Conservation (phyloP, 768 basidiomycete genomes). For the Mycena albidolilacea region DNA sequence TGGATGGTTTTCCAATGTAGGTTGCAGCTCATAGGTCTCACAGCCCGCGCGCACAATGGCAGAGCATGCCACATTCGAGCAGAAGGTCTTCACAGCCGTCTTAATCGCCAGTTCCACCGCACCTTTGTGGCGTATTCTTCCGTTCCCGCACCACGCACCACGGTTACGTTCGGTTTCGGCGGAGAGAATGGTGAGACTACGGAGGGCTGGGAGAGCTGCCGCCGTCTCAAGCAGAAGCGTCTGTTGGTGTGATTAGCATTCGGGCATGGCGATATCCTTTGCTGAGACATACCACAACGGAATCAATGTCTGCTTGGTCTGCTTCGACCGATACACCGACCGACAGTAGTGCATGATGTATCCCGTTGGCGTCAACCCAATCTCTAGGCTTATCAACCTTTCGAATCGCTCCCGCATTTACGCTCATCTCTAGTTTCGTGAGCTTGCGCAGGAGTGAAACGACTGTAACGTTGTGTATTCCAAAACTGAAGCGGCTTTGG, state of each 20-base stretch:
- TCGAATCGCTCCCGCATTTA: neutral
- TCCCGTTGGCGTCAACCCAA: no score
- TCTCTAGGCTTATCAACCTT: no score
- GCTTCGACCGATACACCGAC: no score
- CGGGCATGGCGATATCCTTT: no score
- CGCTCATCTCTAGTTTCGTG: neutral
- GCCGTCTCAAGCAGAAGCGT: neutral
- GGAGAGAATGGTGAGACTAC: neutral
- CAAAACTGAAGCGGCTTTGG: neutral
- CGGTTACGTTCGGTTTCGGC: constrained; percentile 5
- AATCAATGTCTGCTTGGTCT: no score
- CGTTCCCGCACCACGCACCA: constrained; percentile 11
- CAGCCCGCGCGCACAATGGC: neutral
- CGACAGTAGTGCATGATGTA: no score
- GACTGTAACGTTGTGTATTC: neutral
- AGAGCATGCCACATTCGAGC: neutral
- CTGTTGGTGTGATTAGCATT: neutral
- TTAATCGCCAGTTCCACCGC: neutral
- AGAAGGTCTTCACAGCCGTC: neutral
- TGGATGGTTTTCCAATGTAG: no score
- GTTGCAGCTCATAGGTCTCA: no score
- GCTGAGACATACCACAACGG: no score
- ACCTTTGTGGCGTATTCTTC: neutral
- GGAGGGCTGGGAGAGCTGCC: constrained; percentile 5
- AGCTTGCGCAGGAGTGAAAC: neutral